These are phyloP conservation scores for Aspergillus phoenicis DNA, from an alignment of 2,329 filamentous ascomycete species.

Conservation along the genomic window DNA sequence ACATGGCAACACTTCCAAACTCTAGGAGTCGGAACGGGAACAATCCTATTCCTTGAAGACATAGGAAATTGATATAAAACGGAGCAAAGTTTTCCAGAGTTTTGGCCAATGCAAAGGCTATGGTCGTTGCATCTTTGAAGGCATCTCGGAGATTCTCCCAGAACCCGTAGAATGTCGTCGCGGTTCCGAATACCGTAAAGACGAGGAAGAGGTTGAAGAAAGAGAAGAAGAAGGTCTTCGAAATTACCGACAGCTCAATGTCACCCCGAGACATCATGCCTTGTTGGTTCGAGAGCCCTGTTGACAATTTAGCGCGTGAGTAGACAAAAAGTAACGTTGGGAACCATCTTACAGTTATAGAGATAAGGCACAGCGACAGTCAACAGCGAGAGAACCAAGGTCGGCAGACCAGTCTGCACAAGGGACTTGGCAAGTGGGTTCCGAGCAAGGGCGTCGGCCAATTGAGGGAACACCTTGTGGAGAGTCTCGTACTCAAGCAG, in stretches of 20 bases:
- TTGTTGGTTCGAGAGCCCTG: conserved; percentile 78
- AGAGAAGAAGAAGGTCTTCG: conserved; percentile 98
- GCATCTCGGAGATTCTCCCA: conserved; percentile 67
- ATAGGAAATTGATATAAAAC: conserved; percentile 93
- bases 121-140: conserved; percentile 74
- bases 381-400: conserved; percentile 79
- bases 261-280: conserved; percentile 95
- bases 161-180: conserved; percentile 70
- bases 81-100: conserved; percentile 73
- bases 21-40: conserved; percentile 91
- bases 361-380: conserved; percentile 90
- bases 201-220: conserved; percentile 99
- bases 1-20: conserved; percentile 80
- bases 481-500: conserved; percentile 82
- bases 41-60: conserved; percentile 89
- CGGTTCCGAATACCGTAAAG: conserved; percentile 85
- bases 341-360: conserved; percentile 70
- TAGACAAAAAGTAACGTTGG: not conserved
- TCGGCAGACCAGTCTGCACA: conserved; percentile 85
- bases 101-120: conserved; percentile 73
- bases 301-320: conserved; percentile 15
- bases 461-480: conserved; percentile 66
- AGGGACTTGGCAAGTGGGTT: conserved; percentile 74
- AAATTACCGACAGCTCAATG: conserved; percentile 90
- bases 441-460: conserved; percentile 67